Base-by-base conservation (phyloP, 2,329 filamentous ascomycete genomes). In the Phialemonium atrogriseum region DNA sequence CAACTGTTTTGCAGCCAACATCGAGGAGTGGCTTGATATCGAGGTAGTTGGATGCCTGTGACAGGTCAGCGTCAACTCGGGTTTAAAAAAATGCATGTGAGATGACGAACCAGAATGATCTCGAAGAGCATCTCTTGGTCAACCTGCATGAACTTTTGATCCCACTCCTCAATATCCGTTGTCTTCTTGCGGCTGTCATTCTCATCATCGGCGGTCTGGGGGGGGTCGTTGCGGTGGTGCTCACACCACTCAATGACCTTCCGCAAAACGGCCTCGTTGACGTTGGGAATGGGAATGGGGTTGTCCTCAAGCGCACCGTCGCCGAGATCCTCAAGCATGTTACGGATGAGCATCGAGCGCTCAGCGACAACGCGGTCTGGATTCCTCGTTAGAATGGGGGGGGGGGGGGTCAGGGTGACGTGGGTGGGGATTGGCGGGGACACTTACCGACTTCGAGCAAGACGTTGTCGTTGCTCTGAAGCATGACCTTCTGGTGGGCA, bases 41-140 rank as follows among this genome's bases (percentile, higher is more conserved):
- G 38, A 98, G 81, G 60, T 96, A 98, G 71, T 98, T 98, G 50
- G 89, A 86, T 4, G 91, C 91, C 84, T 91, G 45, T 10, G 33
- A 32, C 23, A 11, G 22, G 40, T 59, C 38, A 54, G 43, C 27
- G 38, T 41, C 38, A 24, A 27, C 27, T 21, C 9, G 9, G 11
- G 22, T 27, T 26, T n/a, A 17, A 8, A 29, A 10, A 34, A 16
- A 11, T 7, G 24, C 25, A 22, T 23, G 10, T 12, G 22, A 23
- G 19, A n/a, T 24, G 16, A 69, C 80, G 37, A 73, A 91, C 86
- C 16, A 98, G 73, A 48, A 98, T 98, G 53, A 98, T 96, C 68
- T 98, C 91, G 47, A 98, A 98, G 2, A 98, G 76, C 91, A 98
- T 96, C 64, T 98, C 91, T 56, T 98, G 91, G 58, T 98, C 91